Percentiles rank a stretch among this genome's conserved stretches.
phyloP scores from a whole-genome alignment of 202 grass and related monocot species.

The Carex sylvatica region DNA sequence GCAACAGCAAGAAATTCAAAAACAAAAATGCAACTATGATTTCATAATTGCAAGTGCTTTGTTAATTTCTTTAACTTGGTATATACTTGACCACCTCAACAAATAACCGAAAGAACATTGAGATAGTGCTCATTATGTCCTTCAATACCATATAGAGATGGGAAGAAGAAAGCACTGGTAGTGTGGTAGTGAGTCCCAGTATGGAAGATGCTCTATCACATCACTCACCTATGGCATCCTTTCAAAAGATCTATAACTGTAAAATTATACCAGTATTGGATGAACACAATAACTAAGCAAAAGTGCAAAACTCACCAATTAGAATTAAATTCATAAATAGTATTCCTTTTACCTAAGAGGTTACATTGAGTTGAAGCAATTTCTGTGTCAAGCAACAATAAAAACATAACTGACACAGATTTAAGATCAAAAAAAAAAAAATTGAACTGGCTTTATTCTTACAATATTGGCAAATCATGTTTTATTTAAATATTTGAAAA shows the following conservation, averaged over 20 bases:
- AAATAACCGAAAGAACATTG: too few species aligned
- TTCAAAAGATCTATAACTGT: background rate
- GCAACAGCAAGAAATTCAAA: too few species aligned
- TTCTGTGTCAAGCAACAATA: background rate
- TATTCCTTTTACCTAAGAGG: background rate
- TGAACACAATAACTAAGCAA: background rate
- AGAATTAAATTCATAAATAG: background rate
- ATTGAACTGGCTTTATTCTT: background rate
- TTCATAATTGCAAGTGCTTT: too few species aligned
- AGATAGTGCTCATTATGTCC: too few species aligned
- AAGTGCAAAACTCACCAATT: background rate
- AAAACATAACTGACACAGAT: background rate
- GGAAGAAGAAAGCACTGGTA: too few species aligned
- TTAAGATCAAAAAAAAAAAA: background rate
- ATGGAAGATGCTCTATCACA: too few species aligned
- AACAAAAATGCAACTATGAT: too few species aligned
- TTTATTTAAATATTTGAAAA: constrained; percentile 43
- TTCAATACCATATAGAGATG: too few species aligned
- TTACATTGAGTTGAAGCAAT: background rate
- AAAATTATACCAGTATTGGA: background rate
- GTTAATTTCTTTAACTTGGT: too few species aligned
- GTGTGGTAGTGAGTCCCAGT: too few species aligned
- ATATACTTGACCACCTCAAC: too few species aligned
- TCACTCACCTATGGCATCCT: background rate
- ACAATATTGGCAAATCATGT: background rate